Base-by-base conservation (phyloP, 306 rosid genomes). In the Corylus heterophylla region DNA sequence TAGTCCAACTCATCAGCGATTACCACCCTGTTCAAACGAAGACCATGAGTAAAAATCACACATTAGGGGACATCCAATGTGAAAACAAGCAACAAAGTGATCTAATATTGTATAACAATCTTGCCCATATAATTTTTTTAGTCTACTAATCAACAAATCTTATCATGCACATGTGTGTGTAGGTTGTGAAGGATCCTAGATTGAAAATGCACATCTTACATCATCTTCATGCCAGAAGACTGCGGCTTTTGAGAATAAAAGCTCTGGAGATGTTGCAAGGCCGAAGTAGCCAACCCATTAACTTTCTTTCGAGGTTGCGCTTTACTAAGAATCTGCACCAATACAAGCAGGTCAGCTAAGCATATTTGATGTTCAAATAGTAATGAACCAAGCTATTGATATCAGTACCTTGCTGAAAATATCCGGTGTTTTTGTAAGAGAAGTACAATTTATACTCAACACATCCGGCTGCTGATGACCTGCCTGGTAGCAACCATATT, bases 1-100 rank as follows among this genome's bases (percentile, higher is more conserved):
- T 89, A 95, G 84, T 92, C 99, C 84, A 95, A 89, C 74, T 95
- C 99, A 83, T 95, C 99, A 16, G 92, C 97, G 62, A 95, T 83
- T 74, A 95, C 71, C 86, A 93, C 71, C 84, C 98, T 95, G 88
- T 82, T 1, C 35, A 80, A 80, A 66, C 9, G 25, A 71, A 83
- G 52, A 27, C 50, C 3, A 50, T 59, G 0, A 79, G 67, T 54
- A 52, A 10, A 49, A 44, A 50, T 69, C 69, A 68, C 17, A 22
- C 55, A 48, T 69, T 74, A 31, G 74, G 64, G 27, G 8, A 73
- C 54, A 75, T 66, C 49, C 56, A 78, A 80, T 80, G 78, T 56
- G 44, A 20, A 78, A 47, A 44, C 74, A 80, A 74, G 54, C 54
- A 78, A 2, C 59, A 48, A 42, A 56, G 44, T 42, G 37, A 55